Conservation (phyloP, 192 early-diverging fungal genomes). For the Coemansia sp. region DNA sequence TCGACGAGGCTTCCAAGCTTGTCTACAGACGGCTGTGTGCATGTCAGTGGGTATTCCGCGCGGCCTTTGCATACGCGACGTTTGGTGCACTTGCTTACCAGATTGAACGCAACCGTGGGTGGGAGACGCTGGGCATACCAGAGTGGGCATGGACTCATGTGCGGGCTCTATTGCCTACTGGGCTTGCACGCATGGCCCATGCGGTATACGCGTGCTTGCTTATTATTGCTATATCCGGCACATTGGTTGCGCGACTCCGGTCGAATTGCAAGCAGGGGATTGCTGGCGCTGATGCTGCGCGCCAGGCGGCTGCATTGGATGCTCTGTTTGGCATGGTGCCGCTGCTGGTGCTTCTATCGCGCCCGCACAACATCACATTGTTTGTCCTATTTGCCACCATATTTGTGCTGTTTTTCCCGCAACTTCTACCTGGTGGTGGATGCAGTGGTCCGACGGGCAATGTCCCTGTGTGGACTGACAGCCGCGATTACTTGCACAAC, state of each 20-base stretch:
- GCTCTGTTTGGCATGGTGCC: slow-evolving; percentile 54
- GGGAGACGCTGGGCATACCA: slow-evolving; percentile 20
- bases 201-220: slow-evolving; percentile 15
- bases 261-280: neutral
- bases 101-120: slow-evolving; percentile 36
- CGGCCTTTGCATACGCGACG: slow-evolving; percentile 15
- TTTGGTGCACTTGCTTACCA: slow-evolving; percentile 38
- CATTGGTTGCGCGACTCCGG: neutral
- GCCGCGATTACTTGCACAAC: neutral
- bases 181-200: slow-evolving; percentile 21
- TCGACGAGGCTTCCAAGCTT: neutral
- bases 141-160: slow-evolving; percentile 7
- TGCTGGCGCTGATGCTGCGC: neutral
- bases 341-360: slow-evolving; percentile 63
- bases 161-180: slow-evolving; percentile 22
- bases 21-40: neutral
- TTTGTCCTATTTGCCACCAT: slow-evolving; percentile 61
- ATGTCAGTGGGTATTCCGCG: slow-evolving; percentile 26
- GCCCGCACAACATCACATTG: slow-evolving; percentile 62
- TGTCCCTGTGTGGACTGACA: neutral
- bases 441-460: neutral
- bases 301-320: slow-evolving; percentile 22
- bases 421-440: neutral
- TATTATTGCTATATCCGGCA: neutral
- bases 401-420: slow-evolving; percentile 44